These are phyloP conservation scores for Candida frijolesensis DNA, from an alignment of 1,139 yeast genomes.

Conservation along the genomic window DNA sequence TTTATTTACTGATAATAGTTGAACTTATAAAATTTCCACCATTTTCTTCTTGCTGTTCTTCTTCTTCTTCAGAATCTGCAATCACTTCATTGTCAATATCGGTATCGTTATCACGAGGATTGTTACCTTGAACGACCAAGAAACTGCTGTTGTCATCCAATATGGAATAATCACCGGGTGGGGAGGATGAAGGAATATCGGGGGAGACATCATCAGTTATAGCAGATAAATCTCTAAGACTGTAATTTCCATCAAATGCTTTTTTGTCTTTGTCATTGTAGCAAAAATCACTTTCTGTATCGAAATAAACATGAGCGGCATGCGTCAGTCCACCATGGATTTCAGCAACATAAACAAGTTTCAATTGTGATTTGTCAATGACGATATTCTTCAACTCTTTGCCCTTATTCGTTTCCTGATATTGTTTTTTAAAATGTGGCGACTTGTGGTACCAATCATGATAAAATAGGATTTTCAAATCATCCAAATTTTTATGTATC, in stretches of 20 bases:
- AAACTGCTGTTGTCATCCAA: slow-evolving; percentile 10
- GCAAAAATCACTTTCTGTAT: slow-evolving; percentile 21
- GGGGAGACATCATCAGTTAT: not conserved
- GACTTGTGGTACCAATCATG: slow-evolving; percentile 41
- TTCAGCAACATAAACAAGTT: slow-evolving; percentile 26
- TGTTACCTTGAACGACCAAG: not conserved
- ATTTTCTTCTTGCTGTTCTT: slow-evolving; percentile 17
- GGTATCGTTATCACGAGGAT: not conserved
- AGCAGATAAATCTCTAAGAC: slow-evolving; percentile 13
- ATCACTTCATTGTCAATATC: slow-evolving; percentile 6
- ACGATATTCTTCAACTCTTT: not conserved
- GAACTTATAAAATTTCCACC: not conserved
- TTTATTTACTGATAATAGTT: not conserved
- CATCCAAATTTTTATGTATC: slow-evolving; percentile 18
- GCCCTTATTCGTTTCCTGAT: not conserved
- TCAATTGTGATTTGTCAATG: slow-evolving; percentile 17
- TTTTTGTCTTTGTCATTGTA: slow-evolving; percentile 9
- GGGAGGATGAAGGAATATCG: slow-evolving; percentile 14
- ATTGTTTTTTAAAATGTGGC: slow-evolving; percentile 22
- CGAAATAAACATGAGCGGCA: slow-evolving; percentile 26
- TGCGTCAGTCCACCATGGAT: slow-evolving; percentile 17
- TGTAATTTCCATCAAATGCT: not conserved
- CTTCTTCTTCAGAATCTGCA: slow-evolving; percentile 20
- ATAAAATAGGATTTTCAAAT: slow-evolving; percentile 32
- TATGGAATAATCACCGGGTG: slow-evolving; percentile 11